Evolutionary conservation across 2,329 filamentous ascomycete species (phyloP), one percentile per base, ranked within the genome.

Genomic region (Fusarium camptoceras): DNA sequence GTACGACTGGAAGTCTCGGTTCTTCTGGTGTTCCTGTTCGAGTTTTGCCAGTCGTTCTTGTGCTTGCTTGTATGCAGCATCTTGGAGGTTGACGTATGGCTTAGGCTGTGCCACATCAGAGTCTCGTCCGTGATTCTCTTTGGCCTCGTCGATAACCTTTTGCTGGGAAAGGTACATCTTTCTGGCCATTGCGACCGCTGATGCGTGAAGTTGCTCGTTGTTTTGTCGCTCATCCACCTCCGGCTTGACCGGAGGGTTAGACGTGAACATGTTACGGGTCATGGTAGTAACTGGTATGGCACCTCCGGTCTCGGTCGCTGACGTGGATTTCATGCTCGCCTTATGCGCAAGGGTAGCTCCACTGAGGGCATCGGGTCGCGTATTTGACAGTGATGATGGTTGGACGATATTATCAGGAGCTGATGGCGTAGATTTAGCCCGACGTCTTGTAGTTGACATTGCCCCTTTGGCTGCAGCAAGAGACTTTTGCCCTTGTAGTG

Each of bases 181-280:
- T 79, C 91, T 92, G 9, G 94, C 94, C 94, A 98, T 97, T 14
- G 92, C 93, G 5, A 97, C 84, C 4, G 94, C 94, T 22, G 94
- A 95, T 30, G 94, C 93, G 68, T 91, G 91, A 5, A 97, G 83
- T 7, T 90, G 89, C 71, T 94, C 91, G 46, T 90, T 87, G 61
- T 87, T 88, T 66, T 87, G 89, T 78, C 90, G 87, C 75, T 97
- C 94, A 42, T 96, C 91, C 0, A 89, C 81, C 75, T 97, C 93
- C 3, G 87, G 82, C 27, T 88, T 85, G 5, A 97, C 88, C 0
- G 90, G 91, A 6, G 94, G 94, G 34, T 88, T 83, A 2, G 92
- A 90, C 1, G 91, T 94, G 76, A 91, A 97, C 88, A 97, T 92
- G 66, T 90, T 89, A 66, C 90, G 85, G 37, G 87, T 85, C 80